Percentiles rank a stretch among this genome's conserved stretches.
These are phyloP conservation scores for Boletus sp. DNA, from an alignment of 1,284 basidiomycete genomes.

Conservation along the genomic window DNA sequence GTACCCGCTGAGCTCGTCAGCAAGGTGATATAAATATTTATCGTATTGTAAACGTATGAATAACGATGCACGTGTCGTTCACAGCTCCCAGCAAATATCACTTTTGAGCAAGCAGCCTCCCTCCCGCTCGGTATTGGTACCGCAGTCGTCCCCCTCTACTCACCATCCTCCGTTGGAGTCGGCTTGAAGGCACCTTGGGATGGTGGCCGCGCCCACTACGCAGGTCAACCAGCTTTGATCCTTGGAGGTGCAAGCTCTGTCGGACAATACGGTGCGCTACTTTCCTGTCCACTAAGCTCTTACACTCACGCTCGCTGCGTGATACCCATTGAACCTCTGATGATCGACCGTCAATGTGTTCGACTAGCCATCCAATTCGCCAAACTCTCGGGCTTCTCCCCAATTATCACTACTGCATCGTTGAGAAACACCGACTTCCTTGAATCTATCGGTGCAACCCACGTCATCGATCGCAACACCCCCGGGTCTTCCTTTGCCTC, in stretches of 20 bases:
- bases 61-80: not conserved
- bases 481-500: slow-evolving; percentile 9
- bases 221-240: slow-evolving; percentile 32
- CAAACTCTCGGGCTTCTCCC: slow-evolving; percentile 31
- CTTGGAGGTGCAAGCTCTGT: slow-evolving; percentile 36
- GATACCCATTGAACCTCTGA: not conserved
- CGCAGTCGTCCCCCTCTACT: slow-evolving; percentile 19
- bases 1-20: slow-evolving; percentile 28
- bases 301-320: not conserved
- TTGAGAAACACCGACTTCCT: slow-evolving; percentile 30
- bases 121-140: slow-evolving; percentile 16
- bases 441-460: slow-evolving; percentile 35
- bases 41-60: not conserved
- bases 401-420: slow-evolving; percentile 34
- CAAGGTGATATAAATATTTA: slow-evolving; percentile 21
- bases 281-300: not conserved
- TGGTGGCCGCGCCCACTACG: slow-evolving; percentile 19
- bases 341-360: slow-evolving; percentile 11
- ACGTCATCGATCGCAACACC: slow-evolving; percentile 30
- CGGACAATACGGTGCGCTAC: slow-evolving; percentile 33
- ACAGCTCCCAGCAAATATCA: slow-evolving; percentile 23
- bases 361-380: slow-evolving; percentile 35
- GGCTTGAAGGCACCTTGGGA: slow-evolving; percentile 27
- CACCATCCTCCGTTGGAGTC: slow-evolving; percentile 18
- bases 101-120: slow-evolving; percentile 27